These are phyloP conservation scores for Macrophomina pseudophaseolina DNA, from an alignment of 2,329 filamentous ascomycete species.

Conservation along the genomic window DNA sequence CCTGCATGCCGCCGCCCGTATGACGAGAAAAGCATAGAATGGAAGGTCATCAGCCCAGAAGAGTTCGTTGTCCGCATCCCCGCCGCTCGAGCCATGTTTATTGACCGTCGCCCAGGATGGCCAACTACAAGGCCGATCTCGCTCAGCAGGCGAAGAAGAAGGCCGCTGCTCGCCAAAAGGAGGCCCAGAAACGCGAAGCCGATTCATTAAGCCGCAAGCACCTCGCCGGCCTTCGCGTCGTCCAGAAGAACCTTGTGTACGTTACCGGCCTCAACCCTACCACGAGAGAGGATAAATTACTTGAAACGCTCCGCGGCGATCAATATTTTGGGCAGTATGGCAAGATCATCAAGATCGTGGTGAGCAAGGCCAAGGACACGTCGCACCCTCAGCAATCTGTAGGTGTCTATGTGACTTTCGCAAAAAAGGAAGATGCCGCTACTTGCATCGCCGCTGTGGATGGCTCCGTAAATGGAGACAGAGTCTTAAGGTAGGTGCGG, in stretches of 20 bases:
- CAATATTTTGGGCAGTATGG: constrained; percentile 99
- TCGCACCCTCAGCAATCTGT: constrained; percentile 77
- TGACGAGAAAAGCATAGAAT: constrained; percentile 96
- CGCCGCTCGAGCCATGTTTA: constrained; percentile 14
- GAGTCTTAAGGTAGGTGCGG: constrained; percentile 75
- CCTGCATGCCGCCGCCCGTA: constrained; percentile 96
- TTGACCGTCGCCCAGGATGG: constrained; percentile 59
- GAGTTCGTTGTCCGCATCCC: constrained; percentile 68
- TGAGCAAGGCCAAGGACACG: constrained; percentile 89
- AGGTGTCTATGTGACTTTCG: constrained; percentile 98
- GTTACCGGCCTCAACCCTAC: constrained; percentile 93
- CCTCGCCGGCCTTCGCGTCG: constrained; percentile 89
- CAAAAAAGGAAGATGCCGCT: constrained; percentile 86
- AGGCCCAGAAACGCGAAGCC: constrained; percentile 93
- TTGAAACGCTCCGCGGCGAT: constrained; percentile 85
- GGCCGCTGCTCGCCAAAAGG: constrained; percentile 86
- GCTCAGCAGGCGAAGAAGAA: constrained; percentile 89
- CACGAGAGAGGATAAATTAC: constrained; percentile 87
- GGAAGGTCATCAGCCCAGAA: constrained; percentile 92
- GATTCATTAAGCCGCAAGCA: constrained; percentile 96
- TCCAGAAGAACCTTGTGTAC: constrained; percentile 98
- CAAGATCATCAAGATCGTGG: constrained; percentile 97
- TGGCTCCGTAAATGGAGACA: constrained; percentile 87
- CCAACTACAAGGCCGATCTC: constrained; percentile 76
- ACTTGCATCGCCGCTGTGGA: constrained; percentile 92